These are phyloP conservation scores for Mitragyna speciosa DNA, from an alignment of 257 asterid genomes.

Conservation along the genomic window DNA sequence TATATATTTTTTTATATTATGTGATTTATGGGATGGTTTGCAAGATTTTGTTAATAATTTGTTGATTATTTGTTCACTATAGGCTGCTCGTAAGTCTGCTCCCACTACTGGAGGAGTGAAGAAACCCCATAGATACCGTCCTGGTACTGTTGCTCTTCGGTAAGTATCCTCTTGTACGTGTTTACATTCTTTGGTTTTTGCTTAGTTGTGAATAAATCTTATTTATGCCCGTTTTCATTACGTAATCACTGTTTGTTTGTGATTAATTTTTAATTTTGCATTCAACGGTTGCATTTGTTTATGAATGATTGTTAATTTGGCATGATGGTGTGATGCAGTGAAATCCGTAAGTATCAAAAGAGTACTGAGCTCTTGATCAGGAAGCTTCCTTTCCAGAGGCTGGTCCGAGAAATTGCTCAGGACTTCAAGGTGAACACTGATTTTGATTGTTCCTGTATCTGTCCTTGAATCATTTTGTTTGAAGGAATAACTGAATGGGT, in stretches of 20 bases:
- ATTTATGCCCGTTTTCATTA: not conserved
- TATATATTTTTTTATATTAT: not conserved
- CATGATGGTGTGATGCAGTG: slow-evolving; percentile 32
- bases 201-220: not conserved
- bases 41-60: not conserved
- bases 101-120: slow-evolving; percentile 82
- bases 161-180: not conserved
- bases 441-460: not conserved
- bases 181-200: not conserved
- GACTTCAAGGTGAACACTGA: slow-evolving; percentile 57
- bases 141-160: slow-evolving; percentile 82
- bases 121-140: slow-evolving; percentile 79
- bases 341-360: slow-evolving; percentile 74
- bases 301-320: not conserved
- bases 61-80: not conserved
- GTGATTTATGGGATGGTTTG: not conserved
- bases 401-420: slow-evolving; percentile 78
- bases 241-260: not conserved
- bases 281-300: too few species aligned
- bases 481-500: not conserved
- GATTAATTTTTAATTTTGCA: not conserved
- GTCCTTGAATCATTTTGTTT: not conserved
- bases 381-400: slow-evolving; percentile 83
- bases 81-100: slow-evolving; percentile 87
- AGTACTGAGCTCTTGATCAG: slow-evolving; percentile 79